These are phyloP conservation scores for Trichosphaerium sp. DNA, from an alignment of 78 protist species.

Conservation along the genomic window DNA sequence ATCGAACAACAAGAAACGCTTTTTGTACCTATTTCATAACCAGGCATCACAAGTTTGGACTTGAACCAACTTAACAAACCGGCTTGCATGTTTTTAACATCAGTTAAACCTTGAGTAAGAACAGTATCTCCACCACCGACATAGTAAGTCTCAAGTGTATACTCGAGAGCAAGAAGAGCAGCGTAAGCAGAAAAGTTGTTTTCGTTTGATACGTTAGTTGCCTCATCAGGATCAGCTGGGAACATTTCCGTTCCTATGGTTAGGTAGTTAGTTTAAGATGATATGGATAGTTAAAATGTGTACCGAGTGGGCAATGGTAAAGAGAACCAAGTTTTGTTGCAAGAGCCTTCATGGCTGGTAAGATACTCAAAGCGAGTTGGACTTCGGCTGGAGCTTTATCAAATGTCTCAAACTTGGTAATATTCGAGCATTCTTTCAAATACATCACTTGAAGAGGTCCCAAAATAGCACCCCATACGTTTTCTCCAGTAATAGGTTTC, in stretches of 20 bases:
- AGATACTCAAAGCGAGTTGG: slow-evolving; percentile 8
- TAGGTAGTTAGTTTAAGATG: too few species aligned
- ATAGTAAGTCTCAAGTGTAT: not conserved
- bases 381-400: not conserved
- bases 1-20: too few species aligned
- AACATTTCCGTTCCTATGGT: slow-evolving; percentile 17
- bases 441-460: slow-evolving; percentile 8
- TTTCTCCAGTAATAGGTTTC: slow-evolving; percentile 19
- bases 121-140: not conserved
- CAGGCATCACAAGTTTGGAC: not conserved
- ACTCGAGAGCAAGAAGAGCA: not conserved
- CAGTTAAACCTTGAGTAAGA: not conserved
- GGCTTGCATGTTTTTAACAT: not conserved
- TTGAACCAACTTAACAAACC: slow-evolving; percentile 10
- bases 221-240: slow-evolving; percentile 17
- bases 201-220: slow-evolving; percentile 15
- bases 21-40: too few species aligned
- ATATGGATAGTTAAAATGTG: too few species aligned
- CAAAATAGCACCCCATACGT: slow-evolving; percentile 9
- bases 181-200: slow-evolving; percentile 22
- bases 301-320: slow-evolving; percentile 17
- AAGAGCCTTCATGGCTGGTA: slow-evolving; percentile 8
- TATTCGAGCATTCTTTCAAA: not conserved
- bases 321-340: not conserved
- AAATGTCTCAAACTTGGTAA: slow-evolving; percentile 2